Evolutionary conservation across 129 eudicot species (phyloP).

Genomic region (Centella asiatica): DNA sequence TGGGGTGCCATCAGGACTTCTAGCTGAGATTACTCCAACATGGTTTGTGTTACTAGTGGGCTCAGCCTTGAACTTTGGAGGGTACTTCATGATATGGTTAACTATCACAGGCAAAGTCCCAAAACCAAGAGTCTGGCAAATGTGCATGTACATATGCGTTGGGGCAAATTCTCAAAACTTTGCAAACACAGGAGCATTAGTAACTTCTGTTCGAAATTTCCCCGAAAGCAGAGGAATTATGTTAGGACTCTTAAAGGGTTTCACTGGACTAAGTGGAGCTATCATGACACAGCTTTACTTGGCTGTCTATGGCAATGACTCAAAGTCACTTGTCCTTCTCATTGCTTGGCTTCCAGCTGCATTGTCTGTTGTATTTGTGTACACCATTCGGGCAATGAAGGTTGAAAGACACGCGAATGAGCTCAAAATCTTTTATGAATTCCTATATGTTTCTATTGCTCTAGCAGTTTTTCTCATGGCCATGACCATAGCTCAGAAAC

Average conservation of each 20-base stretch:
- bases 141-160: constrained; percentile 29
- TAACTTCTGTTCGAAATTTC: constrained; percentile 23
- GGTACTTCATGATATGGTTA: constrained; percentile 29
- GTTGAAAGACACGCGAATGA: constrained; percentile 9
- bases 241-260: constrained; percentile 31
- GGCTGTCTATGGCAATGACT: constrained; percentile 29
- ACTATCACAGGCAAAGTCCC: constrained; percentile 9
- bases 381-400: constrained; percentile 13
- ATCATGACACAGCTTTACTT: constrained; percentile 27
- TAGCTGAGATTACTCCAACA: constrained; percentile 24
- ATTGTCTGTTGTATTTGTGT: constrained; percentile 17
- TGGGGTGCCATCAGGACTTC: constrained; percentile 28
- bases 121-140: constrained; percentile 30
- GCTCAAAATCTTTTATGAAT: constrained; percentile 17
- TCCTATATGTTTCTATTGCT: constrained; percentile 16
- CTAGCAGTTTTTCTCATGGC: constrained; percentile 27
- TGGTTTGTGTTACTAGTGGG: constrained; percentile 26
- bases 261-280: constrained; percentile 32
- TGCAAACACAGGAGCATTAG: constrained; percentile 27
- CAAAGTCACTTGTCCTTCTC: constrained; percentile 24
- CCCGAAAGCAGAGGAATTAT: constrained; percentile 26
- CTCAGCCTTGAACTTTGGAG: constrained; percentile 20
- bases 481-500: constrained; percentile 18
- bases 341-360: constrained; percentile 35
- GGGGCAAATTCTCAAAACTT: constrained; percentile 35